phyloP scores from a whole-genome alignment of 192 early-diverging fungal genomes.

The Linnemannia elongata region DNA sequence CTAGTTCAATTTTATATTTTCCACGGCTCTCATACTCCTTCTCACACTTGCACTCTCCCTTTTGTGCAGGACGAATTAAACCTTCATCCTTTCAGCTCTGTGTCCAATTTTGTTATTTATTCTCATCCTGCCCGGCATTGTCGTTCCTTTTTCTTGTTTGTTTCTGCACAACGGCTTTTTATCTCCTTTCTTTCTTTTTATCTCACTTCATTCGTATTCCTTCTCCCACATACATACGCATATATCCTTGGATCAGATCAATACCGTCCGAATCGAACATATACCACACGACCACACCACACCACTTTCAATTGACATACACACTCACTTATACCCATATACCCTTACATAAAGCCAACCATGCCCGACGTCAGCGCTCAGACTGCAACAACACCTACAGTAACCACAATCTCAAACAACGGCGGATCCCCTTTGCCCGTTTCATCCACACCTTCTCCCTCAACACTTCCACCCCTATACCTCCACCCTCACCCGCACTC shows the following conservation, averaged over 20 bases:
- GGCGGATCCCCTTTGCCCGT: neutral
- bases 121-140: neutral
- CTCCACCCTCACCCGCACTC: neutral
- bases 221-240: neutral
- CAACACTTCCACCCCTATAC: neutral
- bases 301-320: neutral
- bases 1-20: too few species aligned
- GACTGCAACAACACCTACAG: neutral
- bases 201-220: neutral
- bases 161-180: neutral
- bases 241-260: neutral
- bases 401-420: neutral
- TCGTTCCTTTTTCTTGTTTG: neutral
- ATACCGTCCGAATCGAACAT: slow-evolving; percentile 2
- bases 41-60: too few species aligned
- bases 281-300: slow-evolving; percentile 12
- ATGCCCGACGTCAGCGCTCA: neutral
- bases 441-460: neutral
- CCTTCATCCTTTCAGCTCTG: too few species aligned
- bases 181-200: neutral
- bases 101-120: neutral
- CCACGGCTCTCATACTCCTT: too few species aligned
- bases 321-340: neutral
- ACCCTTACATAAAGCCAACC: neutral
- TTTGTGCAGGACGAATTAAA: too few species aligned